phyloP scores from a whole-genome alignment of 176 grass and related monocot genomes.

The Carex pumila region DNA sequence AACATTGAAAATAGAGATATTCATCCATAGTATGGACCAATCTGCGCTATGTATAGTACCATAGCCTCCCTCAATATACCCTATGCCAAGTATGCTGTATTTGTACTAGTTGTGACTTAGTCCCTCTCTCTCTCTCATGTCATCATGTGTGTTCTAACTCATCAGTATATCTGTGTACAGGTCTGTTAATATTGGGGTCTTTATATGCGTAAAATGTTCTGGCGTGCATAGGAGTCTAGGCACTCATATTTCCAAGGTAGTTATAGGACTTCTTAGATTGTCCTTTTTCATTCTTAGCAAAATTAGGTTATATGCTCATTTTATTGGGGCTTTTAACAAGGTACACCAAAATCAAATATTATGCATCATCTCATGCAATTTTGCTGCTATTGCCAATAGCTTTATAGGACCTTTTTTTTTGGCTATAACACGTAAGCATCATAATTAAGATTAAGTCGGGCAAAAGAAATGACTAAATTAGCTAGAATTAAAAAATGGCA shows the following conservation, averaged over 20 bases:
- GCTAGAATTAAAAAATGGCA: neutral
- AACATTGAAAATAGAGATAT: no score
- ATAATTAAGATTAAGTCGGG: neutral
- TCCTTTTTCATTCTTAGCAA: neutral
- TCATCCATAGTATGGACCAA: no score
- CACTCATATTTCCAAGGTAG: slow-evolving; percentile 73
- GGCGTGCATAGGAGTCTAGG: slow-evolving; percentile 73
- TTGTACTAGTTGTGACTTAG: neutral
- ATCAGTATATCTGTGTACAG: slow-evolving; percentile 25
- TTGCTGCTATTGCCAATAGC: neutral
- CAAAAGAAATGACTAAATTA: neutral
- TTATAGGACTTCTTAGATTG: neutral
- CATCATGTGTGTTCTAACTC: neutral
- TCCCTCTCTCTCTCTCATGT: neutral
- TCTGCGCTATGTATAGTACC: no score
- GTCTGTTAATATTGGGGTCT: slow-evolving; percentile 63
- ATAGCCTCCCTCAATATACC: no score
- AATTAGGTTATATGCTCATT: neutral
- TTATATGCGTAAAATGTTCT: slow-evolving; percentile 74
- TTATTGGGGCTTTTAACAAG: neutral
- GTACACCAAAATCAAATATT: neutral
- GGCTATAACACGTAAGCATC: neutral
- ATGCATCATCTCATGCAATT: neutral
- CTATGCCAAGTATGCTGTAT: neutral
- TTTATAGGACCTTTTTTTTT: neutral